Conservation (phyloP, 345 rosid species). For the Gossypium herbaceum region DNA sequence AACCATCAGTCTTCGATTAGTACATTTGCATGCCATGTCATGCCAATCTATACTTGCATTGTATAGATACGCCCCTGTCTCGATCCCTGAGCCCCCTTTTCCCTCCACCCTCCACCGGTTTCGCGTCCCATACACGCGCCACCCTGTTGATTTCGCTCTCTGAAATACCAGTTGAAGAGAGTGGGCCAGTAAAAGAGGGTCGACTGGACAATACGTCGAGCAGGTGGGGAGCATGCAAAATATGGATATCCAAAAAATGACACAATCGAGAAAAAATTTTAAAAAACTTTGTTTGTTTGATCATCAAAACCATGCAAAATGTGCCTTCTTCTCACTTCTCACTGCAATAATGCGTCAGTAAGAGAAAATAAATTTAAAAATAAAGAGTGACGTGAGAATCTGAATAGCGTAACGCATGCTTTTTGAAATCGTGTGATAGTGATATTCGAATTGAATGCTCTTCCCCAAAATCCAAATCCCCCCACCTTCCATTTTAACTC, state of each 20-base stretch:
- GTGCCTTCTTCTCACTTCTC: not conserved
- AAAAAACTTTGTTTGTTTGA: not conserved
- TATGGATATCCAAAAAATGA: not conserved
- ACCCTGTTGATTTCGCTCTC: not conserved
- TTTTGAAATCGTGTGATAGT: constrained; percentile 35
- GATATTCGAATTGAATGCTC: constrained; percentile 31
- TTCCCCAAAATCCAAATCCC: not conserved
- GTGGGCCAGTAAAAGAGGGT: not conserved
- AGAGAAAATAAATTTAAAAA: not conserved
- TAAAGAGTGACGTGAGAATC: constrained; percentile 27
- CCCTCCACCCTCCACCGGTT: not conserved
- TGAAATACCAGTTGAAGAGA: not conserved
- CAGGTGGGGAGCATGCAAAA: not conserved
- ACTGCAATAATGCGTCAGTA: not conserved
- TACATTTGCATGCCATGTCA: constrained; percentile 44
- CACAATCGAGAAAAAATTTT: not conserved
- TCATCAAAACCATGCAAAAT: constrained; percentile 2
- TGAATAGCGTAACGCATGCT: constrained; percentile 23
- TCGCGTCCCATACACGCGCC: not conserved
- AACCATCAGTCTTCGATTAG: constrained; percentile 20
- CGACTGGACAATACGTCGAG: not conserved
- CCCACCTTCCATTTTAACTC: constrained; percentile 1
- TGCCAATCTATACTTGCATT: constrained; percentile 30
- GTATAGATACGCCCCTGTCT: constrained; percentile 20
- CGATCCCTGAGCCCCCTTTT: not conserved